phyloP scores from a whole-genome alignment of 1,139 yeast genomes.

The Candida tropicalis region DNA sequence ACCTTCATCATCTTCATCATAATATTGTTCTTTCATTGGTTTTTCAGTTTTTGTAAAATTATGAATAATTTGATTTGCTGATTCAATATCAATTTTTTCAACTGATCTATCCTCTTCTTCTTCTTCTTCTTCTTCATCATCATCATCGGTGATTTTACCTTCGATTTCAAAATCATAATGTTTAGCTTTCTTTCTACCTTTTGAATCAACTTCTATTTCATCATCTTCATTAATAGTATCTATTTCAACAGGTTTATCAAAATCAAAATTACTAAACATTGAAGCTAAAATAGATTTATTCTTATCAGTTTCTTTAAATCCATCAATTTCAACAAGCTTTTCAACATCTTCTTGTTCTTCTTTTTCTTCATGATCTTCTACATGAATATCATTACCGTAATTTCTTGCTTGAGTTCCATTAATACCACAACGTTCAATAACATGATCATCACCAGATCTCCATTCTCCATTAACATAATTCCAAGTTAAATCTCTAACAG shows the following conservation, averaged over 20 bases:
- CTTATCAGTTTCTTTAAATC: slow-evolving; percentile 27
- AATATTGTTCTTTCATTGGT: slow-evolving; percentile 37
- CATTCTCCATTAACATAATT: slow-evolving; percentile 68
- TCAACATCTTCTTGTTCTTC: slow-evolving; percentile 22
- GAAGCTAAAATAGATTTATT: slow-evolving; percentile 54
- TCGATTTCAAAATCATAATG: slow-evolving; percentile 43
- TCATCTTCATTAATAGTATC: slow-evolving; percentile 44
- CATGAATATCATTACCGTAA: slow-evolving; percentile 22
- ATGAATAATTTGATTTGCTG: slow-evolving; percentile 24
- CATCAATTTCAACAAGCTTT: slow-evolving; percentile 18
- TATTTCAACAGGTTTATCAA: slow-evolving; percentile 60
- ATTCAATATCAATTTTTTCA: slow-evolving; percentile 23
- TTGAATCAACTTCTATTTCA: slow-evolving; percentile 47
- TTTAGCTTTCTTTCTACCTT: slow-evolving; percentile 41
- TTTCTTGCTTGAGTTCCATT: slow-evolving; percentile 23
- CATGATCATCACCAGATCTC: slow-evolving; percentile 83
- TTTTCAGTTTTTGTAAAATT: slow-evolving; percentile 23
- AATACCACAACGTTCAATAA: slow-evolving; percentile 56
- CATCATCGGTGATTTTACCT: slow-evolving; percentile 27
- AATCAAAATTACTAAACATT: slow-evolving; percentile 54
- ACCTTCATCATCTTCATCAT: slow-evolving; percentile 49
- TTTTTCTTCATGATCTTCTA: slow-evolving; percentile 21
- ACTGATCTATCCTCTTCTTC: not conserved
- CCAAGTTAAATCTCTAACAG: slow-evolving; percentile 62
- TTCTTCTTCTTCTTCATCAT: slow-evolving; percentile 19